phyloP scores from a whole-genome alignment of 148 eudicot species.

The Rhododendron vialii region DNA sequence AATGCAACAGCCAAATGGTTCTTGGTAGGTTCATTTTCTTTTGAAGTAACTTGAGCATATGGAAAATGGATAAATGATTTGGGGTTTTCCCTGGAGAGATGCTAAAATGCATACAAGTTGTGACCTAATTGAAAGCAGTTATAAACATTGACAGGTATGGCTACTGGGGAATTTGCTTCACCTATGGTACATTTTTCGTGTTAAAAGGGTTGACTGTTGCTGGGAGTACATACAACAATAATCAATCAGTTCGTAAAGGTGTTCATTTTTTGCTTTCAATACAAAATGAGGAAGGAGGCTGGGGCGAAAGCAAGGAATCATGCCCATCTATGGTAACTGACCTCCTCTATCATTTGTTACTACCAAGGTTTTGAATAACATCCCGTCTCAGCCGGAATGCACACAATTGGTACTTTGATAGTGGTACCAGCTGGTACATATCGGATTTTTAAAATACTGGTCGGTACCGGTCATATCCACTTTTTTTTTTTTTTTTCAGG shows the following conservation, averaged over 20 bases:
- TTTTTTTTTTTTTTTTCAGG: too few species aligned
- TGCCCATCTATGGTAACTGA: slow-evolving; percentile 23
- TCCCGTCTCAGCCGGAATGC: too few species aligned
- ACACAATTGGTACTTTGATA: too few species aligned
- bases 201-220: slow-evolving; percentile 24
- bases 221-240: slow-evolving; percentile 25
- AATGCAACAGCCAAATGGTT: slow-evolving; percentile 27
- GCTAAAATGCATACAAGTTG: slow-evolving; percentile 2
- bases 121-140: slow-evolving; percentile 3
- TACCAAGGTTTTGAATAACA: background rate
- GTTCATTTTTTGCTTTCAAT: slow-evolving; percentile 18
- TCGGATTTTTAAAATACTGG: too few species aligned
- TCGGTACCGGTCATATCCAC: too few species aligned
- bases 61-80: background rate
- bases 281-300: slow-evolving; percentile 40
- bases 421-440: too few species aligned
- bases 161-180: slow-evolving; percentile 38
- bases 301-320: slow-evolving; percentile 32
- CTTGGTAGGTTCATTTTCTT: slow-evolving; percentile 29
- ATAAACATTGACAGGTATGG: slow-evolving; percentile 28
- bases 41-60: background rate
- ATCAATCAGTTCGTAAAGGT: slow-evolving; percentile 27
- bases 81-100: background rate
- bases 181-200: slow-evolving; percentile 29
- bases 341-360: background rate